phyloP scores from a whole-genome alignment of 345 rosid genomes.

The Sisymbrium altissimum region DNA sequence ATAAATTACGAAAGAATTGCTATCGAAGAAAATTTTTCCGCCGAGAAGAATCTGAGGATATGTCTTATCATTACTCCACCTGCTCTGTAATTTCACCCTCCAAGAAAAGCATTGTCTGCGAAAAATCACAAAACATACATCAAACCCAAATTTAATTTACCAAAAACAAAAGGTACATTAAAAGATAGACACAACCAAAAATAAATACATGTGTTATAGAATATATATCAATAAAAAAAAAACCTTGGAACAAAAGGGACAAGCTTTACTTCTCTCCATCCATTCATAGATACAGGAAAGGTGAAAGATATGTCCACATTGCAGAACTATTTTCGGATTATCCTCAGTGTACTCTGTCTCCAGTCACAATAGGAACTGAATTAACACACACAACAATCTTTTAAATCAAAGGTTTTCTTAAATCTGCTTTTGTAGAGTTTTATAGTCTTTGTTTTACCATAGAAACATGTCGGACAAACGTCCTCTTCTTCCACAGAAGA shows the following conservation, averaged over 20 bases:
- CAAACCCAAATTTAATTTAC: neutral
- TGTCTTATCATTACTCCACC: neutral
- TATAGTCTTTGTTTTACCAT: conserved; percentile 35
- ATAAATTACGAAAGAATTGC: neutral
- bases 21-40: neutral
- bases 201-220: neutral
- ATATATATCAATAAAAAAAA: neutral
- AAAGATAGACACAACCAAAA: neutral
- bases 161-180: neutral
- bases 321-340: conserved; percentile 43
- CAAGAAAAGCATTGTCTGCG: conserved; percentile 26
- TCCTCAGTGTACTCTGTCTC: conserved; percentile 41
- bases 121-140: conserved; percentile 14
- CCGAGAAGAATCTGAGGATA: neutral
- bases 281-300: conserved; percentile 57
- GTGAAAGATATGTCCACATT: conserved; percentile 49
- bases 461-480: conserved; percentile 49
- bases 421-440: neutral
- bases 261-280: conserved; percentile 55
- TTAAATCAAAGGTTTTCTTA: neutral
- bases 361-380: neutral
- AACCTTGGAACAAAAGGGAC: conserved; percentile 57
- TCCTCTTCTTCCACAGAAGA: conserved; percentile 24
- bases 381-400: neutral
- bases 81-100: conserved; percentile 3